phyloP scores from a whole-genome alignment of 768 basidiomycete genomes.

The Leucocoprinus leucothites region DNA sequence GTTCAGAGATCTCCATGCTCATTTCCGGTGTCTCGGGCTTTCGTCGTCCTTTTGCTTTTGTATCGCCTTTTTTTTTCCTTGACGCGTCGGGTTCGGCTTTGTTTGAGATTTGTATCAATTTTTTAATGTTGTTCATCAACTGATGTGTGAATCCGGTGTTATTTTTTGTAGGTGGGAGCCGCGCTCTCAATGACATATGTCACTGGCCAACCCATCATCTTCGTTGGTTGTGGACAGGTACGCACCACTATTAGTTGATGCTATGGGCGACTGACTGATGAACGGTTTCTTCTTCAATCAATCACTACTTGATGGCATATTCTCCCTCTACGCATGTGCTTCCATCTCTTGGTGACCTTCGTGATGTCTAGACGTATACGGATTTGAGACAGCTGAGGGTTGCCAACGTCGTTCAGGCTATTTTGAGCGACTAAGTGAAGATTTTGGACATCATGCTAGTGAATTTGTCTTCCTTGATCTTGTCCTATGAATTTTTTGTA shows the following conservation, averaged over 20 bases:
- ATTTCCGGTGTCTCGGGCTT: too few relatives aligned
- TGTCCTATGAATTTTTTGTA: too few relatives aligned
- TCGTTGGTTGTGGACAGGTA: slow-evolving; percentile 97
- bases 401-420: slow-evolving; percentile 89
- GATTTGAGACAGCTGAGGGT: slow-evolving; percentile 91
- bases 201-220: slow-evolving; percentile 96
- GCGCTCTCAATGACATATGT: slow-evolving; percentile 99
- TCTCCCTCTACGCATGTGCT: neutral
- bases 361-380: slow-evolving; percentile 79
- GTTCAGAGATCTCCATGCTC: too few relatives aligned
- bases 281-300: neutral
- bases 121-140: too few relatives aligned
- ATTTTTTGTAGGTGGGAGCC: slow-evolving; percentile 76
- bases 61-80: neutral
- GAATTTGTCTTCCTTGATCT: neutral
- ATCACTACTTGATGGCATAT: neutral
- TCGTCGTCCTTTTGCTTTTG: neutral
- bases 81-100: too few relatives aligned
- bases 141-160: slow-evolving; percentile 1
- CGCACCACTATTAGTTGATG: slow-evolving; percentile 21
- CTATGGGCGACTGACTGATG: neutral
- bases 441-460: neutral
- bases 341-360: neutral
- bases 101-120: neutral
- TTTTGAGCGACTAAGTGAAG: slow-evolving; percentile 65